Conservation (phyloP, 345 rosid genomes). For the Aegle marmelos region DNA sequence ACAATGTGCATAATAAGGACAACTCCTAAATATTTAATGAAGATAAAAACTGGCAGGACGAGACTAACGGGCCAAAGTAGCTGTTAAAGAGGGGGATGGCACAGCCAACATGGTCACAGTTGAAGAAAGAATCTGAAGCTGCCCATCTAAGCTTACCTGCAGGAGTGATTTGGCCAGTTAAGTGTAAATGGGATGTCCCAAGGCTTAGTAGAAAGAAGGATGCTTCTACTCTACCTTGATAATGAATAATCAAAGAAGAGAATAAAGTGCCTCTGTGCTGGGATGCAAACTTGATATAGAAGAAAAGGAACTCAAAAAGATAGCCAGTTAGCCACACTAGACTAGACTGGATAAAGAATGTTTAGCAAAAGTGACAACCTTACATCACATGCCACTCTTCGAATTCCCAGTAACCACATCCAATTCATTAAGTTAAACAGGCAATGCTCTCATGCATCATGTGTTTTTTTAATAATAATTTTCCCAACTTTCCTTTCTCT, state of each 20-base stretch:
- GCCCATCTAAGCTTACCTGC: conserved; percentile 83
- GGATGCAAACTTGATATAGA: neutral
- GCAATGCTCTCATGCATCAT: neutral
- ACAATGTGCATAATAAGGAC: conserved; percentile 2
- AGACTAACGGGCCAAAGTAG: conserved; percentile 90
- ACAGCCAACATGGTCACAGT: conserved; percentile 90
- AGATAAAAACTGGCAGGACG: conserved; percentile 20
- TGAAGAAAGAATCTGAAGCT: conserved; percentile 96
- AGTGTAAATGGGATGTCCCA: conserved; percentile 17
- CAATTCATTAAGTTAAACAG: neutral
- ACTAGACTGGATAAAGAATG: conserved; percentile 1
- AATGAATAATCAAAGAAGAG: conserved; percentile 17
- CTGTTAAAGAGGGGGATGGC: conserved; percentile 89
- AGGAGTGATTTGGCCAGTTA: conserved; percentile 20
- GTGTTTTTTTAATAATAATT: neutral
- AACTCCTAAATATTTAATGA: neutral
- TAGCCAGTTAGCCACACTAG: neutral
- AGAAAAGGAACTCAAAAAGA: neutral
- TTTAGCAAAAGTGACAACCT: neutral
- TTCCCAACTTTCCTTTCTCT: neutral
- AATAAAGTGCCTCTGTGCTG: conserved; percentile 2
- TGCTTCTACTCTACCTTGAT: neutral
- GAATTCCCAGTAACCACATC: neutral
- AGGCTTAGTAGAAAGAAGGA: conserved; percentile 16
- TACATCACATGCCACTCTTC: conserved; percentile 2